Percentiles rank a stretch among this genome's conserved stretches.
These are phyloP conservation scores for Backusella tuberculispora DNA, from an alignment of 192 early-diverging fungal species.

Conservation along the genomic window DNA sequence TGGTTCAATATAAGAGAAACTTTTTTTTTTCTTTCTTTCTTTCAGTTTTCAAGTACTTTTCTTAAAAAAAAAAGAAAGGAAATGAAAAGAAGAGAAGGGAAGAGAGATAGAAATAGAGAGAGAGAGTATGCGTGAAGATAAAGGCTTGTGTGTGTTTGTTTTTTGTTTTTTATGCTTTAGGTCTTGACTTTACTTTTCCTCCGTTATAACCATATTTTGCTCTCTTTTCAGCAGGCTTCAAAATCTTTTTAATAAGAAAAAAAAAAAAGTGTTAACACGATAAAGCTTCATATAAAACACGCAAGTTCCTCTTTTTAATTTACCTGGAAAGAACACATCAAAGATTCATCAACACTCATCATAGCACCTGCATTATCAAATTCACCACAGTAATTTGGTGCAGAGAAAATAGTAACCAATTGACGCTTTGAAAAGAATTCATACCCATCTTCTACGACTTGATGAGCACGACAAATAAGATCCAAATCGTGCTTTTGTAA, in stretches of 20 bases:
- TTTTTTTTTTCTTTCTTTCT: too few species aligned
- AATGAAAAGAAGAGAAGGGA: not conserved
- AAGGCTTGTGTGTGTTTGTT: not conserved
- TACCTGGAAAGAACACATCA: slow-evolving; percentile 87
- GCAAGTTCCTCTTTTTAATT: not conserved
- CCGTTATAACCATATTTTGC: slow-evolving; percentile 61
- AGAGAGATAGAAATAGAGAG: not conserved
- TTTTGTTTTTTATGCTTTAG: not conserved
- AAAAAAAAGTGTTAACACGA: not conserved
- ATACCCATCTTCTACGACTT: slow-evolving; percentile 98
- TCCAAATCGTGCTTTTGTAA: slow-evolving; percentile 97
- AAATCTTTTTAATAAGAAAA: slow-evolving; percentile 61
- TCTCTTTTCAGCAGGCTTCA: slow-evolving; percentile 96
- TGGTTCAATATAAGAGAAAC: too few species aligned
- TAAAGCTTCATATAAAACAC: too few species aligned
- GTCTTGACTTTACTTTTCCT: slow-evolving; percentile 20
- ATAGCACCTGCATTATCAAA: slow-evolving; percentile 89
- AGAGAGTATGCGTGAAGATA: too few species aligned
- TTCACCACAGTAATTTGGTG: slow-evolving; percentile 96
- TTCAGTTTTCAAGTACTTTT: too few species aligned
- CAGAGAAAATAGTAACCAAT: slow-evolving; percentile 94
- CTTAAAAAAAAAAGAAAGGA: too few species aligned
- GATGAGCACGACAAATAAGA: slow-evolving; percentile 97
- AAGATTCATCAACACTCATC: slow-evolving; percentile 86
- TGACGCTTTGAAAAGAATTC: slow-evolving; percentile 98